Conservation (phyloP, 1,284 basidiomycete species). For the Athelia sp. region DNA sequence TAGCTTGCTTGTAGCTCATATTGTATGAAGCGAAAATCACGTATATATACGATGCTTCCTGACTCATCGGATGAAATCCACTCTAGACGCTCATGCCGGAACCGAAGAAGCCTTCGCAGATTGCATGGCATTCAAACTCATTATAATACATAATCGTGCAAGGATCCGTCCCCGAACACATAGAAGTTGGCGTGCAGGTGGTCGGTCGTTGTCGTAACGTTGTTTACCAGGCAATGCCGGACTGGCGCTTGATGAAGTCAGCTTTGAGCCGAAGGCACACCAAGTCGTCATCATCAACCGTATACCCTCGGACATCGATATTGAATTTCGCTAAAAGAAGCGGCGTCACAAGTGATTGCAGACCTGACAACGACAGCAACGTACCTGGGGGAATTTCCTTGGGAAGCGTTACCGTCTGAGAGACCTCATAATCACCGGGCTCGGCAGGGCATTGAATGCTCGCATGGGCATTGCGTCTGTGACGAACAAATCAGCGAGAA, state of each 20-base stretch:
- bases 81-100: too few relatives aligned
- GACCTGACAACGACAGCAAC: not conserved
- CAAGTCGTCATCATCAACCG: constrained; percentile 73
- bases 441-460: constrained; percentile 78
- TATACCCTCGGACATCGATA: constrained; percentile 72
- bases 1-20: too few relatives aligned
- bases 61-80: too few relatives aligned
- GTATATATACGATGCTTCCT: too few relatives aligned
- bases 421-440: constrained; percentile 62
- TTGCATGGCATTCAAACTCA: constrained; percentile 1
- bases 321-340: constrained; percentile 73
- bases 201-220: too few relatives aligned
- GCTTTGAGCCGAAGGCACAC: constrained; percentile 79
- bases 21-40: too few relatives aligned
- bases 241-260: constrained; percentile 58
- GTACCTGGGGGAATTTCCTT: constrained; percentile 85
- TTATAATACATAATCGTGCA: not conserved
- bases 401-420: constrained; percentile 79
- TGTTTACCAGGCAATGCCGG: constrained; percentile 11
- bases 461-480: constrained; percentile 62
- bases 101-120: too few relatives aligned
- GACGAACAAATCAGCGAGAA: constrained; percentile 7
- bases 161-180: constrained; percentile 14
- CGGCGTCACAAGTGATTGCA: constrained; percentile 7
- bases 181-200: too few relatives aligned